Conservation (phyloP, 2,329 filamentous ascomycete species). For the Geoglossum cookeanum region DNA sequence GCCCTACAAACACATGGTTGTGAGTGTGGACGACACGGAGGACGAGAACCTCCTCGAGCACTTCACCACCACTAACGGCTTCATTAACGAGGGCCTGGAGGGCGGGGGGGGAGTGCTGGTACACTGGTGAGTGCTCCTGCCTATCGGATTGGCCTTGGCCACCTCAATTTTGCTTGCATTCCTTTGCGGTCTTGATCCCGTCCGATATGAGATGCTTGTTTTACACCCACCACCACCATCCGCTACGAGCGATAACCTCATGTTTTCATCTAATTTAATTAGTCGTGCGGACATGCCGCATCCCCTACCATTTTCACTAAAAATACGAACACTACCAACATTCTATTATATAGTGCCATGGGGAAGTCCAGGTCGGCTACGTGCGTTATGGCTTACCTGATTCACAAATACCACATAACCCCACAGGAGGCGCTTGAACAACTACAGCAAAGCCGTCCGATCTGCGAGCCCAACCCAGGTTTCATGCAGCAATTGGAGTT, state of each 20-base stretch:
- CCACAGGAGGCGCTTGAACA: conserved; percentile 47
- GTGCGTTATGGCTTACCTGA: conserved; percentile 66
- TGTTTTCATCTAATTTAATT: background rate
- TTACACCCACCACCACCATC: no score
- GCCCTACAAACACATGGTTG: conserved; percentile 50
- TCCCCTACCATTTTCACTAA: background rate
- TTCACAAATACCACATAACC: conserved; percentile 34
- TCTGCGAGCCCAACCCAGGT: conserved; percentile 76
- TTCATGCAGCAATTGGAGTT: conserved; percentile 80
- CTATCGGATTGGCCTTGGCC: no score
- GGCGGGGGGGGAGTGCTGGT: conserved; percentile 42
- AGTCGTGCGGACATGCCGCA: background rate
- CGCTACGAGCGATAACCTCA: background rate
- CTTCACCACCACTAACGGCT: conserved; percentile 58
- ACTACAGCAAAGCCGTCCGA: conserved; percentile 49
- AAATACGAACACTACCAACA: background rate
- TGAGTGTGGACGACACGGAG: conserved; percentile 80
- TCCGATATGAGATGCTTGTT: background rate
- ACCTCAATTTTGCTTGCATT: conserved; percentile 15
- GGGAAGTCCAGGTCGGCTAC: conserved; percentile 87
- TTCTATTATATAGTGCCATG: conserved; percentile 49
- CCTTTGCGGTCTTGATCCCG: background rate
- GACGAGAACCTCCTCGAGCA: conserved; percentile 73
- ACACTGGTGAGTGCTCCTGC: conserved; percentile 39
- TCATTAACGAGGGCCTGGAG: conserved; percentile 61